Evolutionary conservation across 345 rosid genomes (phyloP), one percentile per base, ranked within the genome.

Genomic region (Populus euphratica): DNA sequence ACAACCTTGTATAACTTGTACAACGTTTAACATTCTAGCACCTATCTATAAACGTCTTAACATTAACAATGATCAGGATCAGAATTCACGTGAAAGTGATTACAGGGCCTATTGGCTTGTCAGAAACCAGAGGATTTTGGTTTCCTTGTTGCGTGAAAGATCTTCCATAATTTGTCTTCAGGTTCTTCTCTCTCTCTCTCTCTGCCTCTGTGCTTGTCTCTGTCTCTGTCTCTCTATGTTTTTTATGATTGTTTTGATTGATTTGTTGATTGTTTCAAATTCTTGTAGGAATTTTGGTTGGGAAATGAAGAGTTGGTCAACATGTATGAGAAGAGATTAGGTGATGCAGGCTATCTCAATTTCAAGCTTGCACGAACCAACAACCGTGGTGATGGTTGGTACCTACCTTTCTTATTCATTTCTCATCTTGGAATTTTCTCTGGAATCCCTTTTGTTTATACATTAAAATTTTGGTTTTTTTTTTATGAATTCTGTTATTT

Each of bases 371-470:
- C 85, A 12, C 91, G 99, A 29, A 94, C 99, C 75, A 93, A 93
- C 88, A 95, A 95, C 78, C 96, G 99, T 1, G 98, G 97, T 5
- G 99, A 95, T 83, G 99, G 99, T 95, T 85, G 31, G 62, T 72
- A 33, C 12, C 35, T 20, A 29, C 12, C 35, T 20, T 21, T 73
- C 16, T 44, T 8, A 20, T 44, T 14, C 64, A n/a, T 17, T 47
- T 9, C 10, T 31, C 50, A 9, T 31, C 18, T 25, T 41, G 9
- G 14, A 47, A n/a, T 50, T 31, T 62, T 16, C n/a, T 64, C 6
- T 5, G 9, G 27, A 8, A 1, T 47, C 39, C 35, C 44, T 36
- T 11, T 5, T 2, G 27, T 63, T 67, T n/a, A 13, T 65, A 8
- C 44, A 36, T 49, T 14, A 6, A 16, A 41, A 49, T 2, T 31